These are phyloP conservation scores for Cystobasidium pallidum DNA, from an alignment of 1,284 basidiomycete genomes.

Conservation along the genomic window DNA sequence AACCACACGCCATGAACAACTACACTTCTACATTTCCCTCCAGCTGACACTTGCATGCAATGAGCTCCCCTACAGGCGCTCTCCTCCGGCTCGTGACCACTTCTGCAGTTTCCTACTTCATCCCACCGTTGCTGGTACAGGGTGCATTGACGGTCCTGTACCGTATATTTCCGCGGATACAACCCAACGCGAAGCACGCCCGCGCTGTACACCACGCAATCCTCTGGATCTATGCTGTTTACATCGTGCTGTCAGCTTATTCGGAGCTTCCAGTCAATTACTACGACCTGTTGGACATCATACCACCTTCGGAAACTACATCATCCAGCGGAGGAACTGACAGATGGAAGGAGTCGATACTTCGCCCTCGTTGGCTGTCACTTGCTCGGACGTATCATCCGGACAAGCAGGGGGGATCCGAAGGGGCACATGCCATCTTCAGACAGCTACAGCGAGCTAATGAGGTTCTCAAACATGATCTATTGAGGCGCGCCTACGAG, in stretches of 20 bases:
- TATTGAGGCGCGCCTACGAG: conserved; percentile 29
- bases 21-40: background rate
- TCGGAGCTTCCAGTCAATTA: conserved; percentile 20
- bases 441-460: conserved; percentile 35
- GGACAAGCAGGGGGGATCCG: conserved; percentile 38
- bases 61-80: conserved; percentile 16
- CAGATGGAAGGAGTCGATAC: conserved; percentile 24
- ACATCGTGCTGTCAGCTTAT: conserved; percentile 28
- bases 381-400: conserved; percentile 35
- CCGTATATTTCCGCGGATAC: conserved; percentile 11
- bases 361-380: conserved; percentile 33
- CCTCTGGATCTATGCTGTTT: conserved; percentile 24
- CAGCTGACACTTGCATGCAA: background rate
- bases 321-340: background rate
- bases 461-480: conserved; percentile 36
- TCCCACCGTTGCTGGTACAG: conserved; percentile 35
- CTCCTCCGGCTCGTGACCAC: conserved; percentile 18
- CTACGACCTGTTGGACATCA: conserved; percentile 28
- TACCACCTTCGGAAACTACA: background rate
- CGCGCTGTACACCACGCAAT: conserved; percentile 24
- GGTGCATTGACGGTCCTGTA: conserved; percentile 14
- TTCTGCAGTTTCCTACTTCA: conserved; percentile 32
- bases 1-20: background rate
- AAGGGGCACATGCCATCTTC: conserved; percentile 39
- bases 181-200: conserved; percentile 18